Evolutionary conservation across 2,329 filamentous ascomycete species (phyloP).

Genomic region (Sporothrix phasma): DNA sequence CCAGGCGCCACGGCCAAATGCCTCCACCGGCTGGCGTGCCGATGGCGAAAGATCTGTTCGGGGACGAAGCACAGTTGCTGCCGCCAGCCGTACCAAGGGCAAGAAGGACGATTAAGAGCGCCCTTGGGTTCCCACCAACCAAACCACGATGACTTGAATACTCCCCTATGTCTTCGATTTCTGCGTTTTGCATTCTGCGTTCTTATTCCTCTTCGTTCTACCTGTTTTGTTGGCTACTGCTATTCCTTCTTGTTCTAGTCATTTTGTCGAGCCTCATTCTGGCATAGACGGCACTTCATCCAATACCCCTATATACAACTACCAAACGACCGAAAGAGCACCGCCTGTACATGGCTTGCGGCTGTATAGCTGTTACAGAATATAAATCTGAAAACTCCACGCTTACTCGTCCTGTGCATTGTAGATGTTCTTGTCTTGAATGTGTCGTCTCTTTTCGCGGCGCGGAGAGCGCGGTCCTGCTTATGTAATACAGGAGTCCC

Average conservation of each 20-base stretch:
- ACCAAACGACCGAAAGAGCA: too few relatives aligned
- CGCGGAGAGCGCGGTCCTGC: neutral
- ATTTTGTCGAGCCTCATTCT: neutral
- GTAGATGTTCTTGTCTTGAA: too few relatives aligned
- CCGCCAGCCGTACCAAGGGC: constrained; percentile 27
- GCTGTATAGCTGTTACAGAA: neutral
- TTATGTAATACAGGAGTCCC: neutral
- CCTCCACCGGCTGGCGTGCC: constrained; percentile 28
- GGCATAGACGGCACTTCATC: constrained; percentile 19
- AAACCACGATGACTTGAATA: too few relatives aligned
- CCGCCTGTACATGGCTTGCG: neutral
- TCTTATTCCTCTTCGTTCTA: neutral
- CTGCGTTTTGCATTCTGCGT: too few relatives aligned
- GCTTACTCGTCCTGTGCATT: too few relatives aligned
- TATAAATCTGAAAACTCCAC: neutral
- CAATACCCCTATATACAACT: constrained; percentile 17
- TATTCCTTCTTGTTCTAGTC: neutral
- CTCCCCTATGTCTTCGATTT: neutral
- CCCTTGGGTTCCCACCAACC: too few relatives aligned
- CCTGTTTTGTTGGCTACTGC: too few relatives aligned
- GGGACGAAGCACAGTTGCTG: constrained; percentile 27
- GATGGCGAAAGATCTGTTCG: constrained; percentile 31
- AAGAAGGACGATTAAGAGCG: constrained; percentile 36
- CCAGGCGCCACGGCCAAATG: constrained; percentile 1
- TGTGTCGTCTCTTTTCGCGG: neutral